Percentiles rank a stretch among this genome's conserved stretches.
These are phyloP conservation scores for Debaryomycetaceae sp. DNA, from an alignment of 1,139 yeast species.

Conservation along the genomic window DNA sequence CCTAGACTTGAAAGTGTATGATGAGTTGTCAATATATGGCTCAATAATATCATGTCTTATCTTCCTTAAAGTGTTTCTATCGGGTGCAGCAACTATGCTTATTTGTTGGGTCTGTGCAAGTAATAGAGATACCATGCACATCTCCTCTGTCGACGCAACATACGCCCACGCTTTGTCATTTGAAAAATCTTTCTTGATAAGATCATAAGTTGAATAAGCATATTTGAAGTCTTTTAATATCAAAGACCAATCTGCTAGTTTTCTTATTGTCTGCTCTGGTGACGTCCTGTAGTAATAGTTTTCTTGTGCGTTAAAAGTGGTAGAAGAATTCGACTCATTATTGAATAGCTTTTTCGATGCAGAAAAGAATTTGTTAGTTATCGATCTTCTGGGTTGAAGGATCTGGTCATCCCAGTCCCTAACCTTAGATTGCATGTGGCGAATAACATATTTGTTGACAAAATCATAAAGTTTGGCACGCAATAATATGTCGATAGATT, in stretches of 20 bases:
- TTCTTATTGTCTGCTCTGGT: slow-evolving; percentile 73
- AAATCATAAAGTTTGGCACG: slow-evolving; percentile 48
- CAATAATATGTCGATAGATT: slow-evolving; percentile 37
- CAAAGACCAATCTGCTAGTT: slow-evolving; percentile 88
- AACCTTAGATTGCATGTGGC: slow-evolving; percentile 76
- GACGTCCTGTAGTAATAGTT: slow-evolving; percentile 58
- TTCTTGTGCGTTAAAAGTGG: slow-evolving; percentile 38
- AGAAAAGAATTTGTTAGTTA: slow-evolving; percentile 71
- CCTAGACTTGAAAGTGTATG: slow-evolving; percentile 52
- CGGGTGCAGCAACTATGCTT: slow-evolving; percentile 22
- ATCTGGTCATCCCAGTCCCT: slow-evolving; percentile 76
- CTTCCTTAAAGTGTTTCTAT: slow-evolving; percentile 53
- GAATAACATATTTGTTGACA: slow-evolving; percentile 56
- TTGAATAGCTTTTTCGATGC: slow-evolving; percentile 60
- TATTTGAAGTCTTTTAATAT: slow-evolving; percentile 84
- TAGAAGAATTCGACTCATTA: slow-evolving; percentile 16
- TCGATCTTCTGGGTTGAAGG: slow-evolving; percentile 65
- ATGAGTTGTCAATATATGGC: slow-evolving; percentile 63
- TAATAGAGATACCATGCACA: slow-evolving; percentile 72
- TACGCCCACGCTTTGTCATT: slow-evolving; percentile 81
- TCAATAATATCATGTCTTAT: slow-evolving; percentile 60
- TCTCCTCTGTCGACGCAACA: slow-evolving; percentile 83
- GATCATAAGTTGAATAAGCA: slow-evolving; percentile 81
- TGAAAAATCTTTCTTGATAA: slow-evolving; percentile 73
- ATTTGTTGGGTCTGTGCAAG: slow-evolving; percentile 56